These are phyloP conservation scores for Paecilomyces dactylethromorphus DNA, from an alignment of 2,329 filamentous ascomycete genomes.

Conservation along the genomic window DNA sequence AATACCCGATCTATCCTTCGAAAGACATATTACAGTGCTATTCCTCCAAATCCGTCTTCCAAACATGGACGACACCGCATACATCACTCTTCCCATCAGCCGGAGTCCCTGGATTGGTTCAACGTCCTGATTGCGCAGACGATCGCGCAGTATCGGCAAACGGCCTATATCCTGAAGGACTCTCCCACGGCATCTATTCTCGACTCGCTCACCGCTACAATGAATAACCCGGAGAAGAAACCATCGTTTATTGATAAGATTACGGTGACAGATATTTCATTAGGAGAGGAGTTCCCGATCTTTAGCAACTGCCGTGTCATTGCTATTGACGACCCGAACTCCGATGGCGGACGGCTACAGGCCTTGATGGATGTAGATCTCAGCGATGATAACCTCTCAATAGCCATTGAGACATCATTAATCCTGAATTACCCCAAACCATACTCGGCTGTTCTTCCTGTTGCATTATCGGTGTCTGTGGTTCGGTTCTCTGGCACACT, in stretches of 20 bases:
- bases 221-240: conserved; percentile 81
- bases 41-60: conserved; percentile 31
- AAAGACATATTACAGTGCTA: conserved; percentile 89
- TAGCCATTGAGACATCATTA: conserved; percentile 90
- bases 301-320: conserved; percentile 98
- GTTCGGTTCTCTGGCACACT: conserved; percentile 92
- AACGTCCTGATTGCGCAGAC: conserved; percentile 96
- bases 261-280: conserved; percentile 81
- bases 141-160: conserved; percentile 87
- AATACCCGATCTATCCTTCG: conserved; percentile 71
- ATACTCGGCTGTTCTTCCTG: conserved; percentile 79
- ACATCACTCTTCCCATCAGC: conserved; percentile 72
- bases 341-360: conserved; percentile 71
- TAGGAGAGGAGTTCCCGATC: conserved; percentile 96
- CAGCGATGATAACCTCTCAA: conserved; percentile 82
- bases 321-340: conserved; percentile 56
- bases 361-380: conserved; percentile 96
- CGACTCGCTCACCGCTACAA: conserved; percentile 70
- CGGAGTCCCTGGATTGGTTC: conserved; percentile 97
- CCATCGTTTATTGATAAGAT: conserved; percentile 93
- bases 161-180: conserved; percentile 79
- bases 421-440: conserved; percentile 92
- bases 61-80: conserved; percentile 37
- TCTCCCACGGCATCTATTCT: conserved; percentile 57
- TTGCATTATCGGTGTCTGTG: conserved; percentile 84